A percentile compares a stretch with the other conserved stretches of the same genome.
Conservation (phyloP, 192 early-diverging fungal species). For the Phlyctochytrium bullatum region DNA sequence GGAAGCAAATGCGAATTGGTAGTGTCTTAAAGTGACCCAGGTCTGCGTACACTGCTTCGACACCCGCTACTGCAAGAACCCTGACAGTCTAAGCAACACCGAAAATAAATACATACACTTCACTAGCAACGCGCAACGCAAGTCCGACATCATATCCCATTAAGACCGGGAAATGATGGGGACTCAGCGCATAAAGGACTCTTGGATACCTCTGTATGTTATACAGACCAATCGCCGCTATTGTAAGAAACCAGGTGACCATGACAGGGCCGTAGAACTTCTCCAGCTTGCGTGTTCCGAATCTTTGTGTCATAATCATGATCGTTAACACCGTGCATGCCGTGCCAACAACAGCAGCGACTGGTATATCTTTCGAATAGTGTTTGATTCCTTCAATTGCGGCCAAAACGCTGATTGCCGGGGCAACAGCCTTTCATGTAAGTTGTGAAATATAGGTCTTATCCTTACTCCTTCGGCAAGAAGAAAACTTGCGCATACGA, state of each 20-base stretch:
- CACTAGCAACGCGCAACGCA: slow-evolving; percentile 36
- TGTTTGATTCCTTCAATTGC: slow-evolving; percentile 37
- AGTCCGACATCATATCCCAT: slow-evolving; percentile 22
- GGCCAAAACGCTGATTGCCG: slow-evolving; percentile 38
- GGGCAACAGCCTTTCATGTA: slow-evolving; percentile 31
- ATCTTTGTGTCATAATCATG: slow-evolving; percentile 48
- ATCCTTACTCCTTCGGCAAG: slow-evolving; percentile 41
- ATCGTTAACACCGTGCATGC: slow-evolving; percentile 35
- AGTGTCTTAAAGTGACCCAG: slow-evolving; percentile 51
- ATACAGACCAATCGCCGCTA: slow-evolving; percentile 46
- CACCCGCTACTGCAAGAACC: slow-evolving; percentile 52
- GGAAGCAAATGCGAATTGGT: slow-evolving; percentile 47
- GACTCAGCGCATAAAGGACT: slow-evolving; percentile 42
- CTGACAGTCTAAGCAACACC: slow-evolving; percentile 13
- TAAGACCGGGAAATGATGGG: slow-evolving; percentile 37
- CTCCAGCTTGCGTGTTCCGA: slow-evolving; percentile 42
- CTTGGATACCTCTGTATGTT: slow-evolving; percentile 39
- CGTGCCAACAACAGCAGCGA: slow-evolving; percentile 23
- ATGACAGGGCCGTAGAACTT: slow-evolving; percentile 45
- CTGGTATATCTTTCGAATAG: slow-evolving; percentile 28
- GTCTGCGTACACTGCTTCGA: slow-evolving; percentile 58
- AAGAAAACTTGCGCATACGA: slow-evolving; percentile 37
- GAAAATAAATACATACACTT: slow-evolving; percentile 34
- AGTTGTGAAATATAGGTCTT: background rate
- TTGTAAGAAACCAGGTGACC: slow-evolving; percentile 45